Evolutionary conservation across 2,329 filamentous ascomycete genomes (phyloP).

Genomic region (Venturia nashicola): DNA sequence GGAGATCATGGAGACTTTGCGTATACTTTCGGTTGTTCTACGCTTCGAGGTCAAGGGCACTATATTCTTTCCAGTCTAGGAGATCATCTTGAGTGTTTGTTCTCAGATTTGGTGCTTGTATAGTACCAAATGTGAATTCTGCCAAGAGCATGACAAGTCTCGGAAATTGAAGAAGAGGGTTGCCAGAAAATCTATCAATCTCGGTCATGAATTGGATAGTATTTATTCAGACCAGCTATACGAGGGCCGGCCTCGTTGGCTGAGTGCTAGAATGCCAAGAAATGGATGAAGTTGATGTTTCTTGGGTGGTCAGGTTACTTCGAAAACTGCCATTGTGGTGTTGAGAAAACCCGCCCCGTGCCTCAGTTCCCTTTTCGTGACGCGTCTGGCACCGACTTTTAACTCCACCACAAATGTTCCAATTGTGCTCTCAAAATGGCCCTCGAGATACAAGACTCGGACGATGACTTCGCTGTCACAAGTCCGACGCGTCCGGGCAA

Average conservation of each 20-base stretch:
- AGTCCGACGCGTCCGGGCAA: background rate
- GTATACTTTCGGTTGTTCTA: background rate
- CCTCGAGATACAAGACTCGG: conserved; percentile 8
- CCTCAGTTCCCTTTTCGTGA: background rate
- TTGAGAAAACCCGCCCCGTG: background rate
- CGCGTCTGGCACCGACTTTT: background rate
- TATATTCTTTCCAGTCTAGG: background rate
- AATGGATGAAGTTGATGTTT: no score
- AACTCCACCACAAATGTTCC: background rate
- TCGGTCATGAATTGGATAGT: no score
- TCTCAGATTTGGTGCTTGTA: background rate
- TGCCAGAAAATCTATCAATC: no score
- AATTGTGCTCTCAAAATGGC: background rate
- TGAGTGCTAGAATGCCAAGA: no score
- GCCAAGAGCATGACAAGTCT: background rate
- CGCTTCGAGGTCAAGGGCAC: no score
- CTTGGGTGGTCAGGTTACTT: no score
- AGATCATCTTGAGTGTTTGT: background rate
- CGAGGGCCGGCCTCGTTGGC: no score
- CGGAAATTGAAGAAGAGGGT: background rate
- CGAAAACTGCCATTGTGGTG: background rate
- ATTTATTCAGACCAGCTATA: no score
- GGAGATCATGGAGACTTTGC: background rate
- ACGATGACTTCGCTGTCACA: conserved; percentile 1
- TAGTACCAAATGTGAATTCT: background rate